Base-by-base conservation (phyloP, 768 basidiomycete species). In the Saitozyma podzolica region DNA sequence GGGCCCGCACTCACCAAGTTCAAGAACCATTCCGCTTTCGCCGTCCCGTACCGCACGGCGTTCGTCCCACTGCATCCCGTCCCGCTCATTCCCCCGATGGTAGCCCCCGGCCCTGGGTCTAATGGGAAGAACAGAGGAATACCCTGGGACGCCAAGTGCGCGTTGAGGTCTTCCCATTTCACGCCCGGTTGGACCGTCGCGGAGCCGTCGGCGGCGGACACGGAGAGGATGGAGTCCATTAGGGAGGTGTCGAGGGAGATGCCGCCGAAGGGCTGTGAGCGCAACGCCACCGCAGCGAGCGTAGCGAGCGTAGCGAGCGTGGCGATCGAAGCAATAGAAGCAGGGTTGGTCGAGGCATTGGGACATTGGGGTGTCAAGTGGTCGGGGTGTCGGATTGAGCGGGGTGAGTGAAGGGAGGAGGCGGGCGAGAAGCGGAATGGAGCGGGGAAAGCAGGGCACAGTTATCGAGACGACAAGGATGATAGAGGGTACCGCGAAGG, bases 41-140 rank as follows among this genome's bases (percentile, higher is more conserved):
- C 91, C 13, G 91, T 92, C 55, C 90, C 92, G 77, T 92, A 93
- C 64, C 90, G 82, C 11, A 77, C 57, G 43, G 69, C 83, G 85
- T 83, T 80, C 85, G 91, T 92, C 56, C 90, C 91, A 54, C 86
- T 88, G 71, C 90, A 92, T 9, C 90, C 90, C 1, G 91, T 93
- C 9, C 87, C 87, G 55, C 90, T 86, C 90, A 92, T 92, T 7
- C 91, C 90, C 10, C 91, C 91, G 64, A 92, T 90, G 13, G 90
- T 90, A 83, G 91, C 91, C 29, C 86, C 85, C 0, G 89, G 90
- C 9, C 83, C 89, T 42, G 81, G 80, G 58, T 81, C 81, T 66
- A 92, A 88, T 9, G 92, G 92, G 75, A 95, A 94, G 82, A 95
- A 93, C 9, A 94, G 80, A 0, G 89, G 86, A 56, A 91, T 87